These are phyloP conservation scores for Oryza brachyantha DNA, from an alignment of 176 grass and related monocot species.

Conservation along the genomic window DNA sequence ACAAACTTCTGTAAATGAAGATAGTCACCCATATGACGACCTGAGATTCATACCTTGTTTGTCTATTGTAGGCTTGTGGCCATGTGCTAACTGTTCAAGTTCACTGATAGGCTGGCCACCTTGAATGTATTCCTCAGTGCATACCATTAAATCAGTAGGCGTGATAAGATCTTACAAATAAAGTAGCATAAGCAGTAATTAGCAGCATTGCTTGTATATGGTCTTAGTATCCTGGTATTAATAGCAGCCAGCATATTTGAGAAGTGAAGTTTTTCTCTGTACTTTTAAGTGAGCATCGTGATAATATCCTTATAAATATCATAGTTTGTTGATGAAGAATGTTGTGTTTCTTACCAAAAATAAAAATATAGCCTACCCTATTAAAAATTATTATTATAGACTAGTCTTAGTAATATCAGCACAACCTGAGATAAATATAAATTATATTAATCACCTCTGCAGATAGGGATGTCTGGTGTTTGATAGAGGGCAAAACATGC, in stretches of 20 bases:
- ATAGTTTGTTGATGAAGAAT: background rate
- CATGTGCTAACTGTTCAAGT: background rate
- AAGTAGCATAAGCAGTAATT: background rate
- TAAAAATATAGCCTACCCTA: too few relatives aligned
- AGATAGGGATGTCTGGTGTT: background rate
- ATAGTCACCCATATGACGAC: background rate
- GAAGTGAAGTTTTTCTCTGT: background rate
- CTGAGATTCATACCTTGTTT: background rate
- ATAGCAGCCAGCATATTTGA: background rate
- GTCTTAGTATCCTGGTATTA: background rate
- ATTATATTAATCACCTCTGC: background rate
- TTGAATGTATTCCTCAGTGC: background rate
- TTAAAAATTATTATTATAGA: too few relatives aligned
- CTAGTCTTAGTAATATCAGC: background rate
- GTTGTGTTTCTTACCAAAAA: conserved; percentile 7
- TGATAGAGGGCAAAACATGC: background rate
- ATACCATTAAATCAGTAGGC: background rate
- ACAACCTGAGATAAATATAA: background rate
- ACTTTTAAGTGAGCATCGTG: background rate
- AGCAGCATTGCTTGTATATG: background rate
- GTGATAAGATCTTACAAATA: background rate
- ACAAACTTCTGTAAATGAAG: background rate
- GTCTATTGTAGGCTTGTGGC: background rate
- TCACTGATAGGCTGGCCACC: background rate
- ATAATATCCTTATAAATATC: background rate